Conservation (phyloP, 768 basidiomycete genomes). For the Strobilomyces dryophilus region DNA sequence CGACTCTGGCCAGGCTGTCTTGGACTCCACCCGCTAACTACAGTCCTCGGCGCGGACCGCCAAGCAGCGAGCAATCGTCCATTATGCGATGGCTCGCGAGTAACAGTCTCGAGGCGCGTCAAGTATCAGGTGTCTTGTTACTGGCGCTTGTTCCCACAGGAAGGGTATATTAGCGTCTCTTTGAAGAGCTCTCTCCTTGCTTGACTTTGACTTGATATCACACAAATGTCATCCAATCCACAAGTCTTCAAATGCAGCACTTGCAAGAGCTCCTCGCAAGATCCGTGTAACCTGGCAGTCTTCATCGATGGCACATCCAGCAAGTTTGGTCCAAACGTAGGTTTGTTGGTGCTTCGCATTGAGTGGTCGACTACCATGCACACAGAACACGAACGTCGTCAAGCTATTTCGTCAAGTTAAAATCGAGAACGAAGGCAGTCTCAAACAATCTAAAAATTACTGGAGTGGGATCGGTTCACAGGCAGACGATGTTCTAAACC, state of each 20-base stretch:
- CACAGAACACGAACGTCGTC: background rate
- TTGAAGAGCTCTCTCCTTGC: background rate
- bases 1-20: background rate
- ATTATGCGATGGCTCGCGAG: background rate
- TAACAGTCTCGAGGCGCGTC: no score
- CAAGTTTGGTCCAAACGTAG: background rate
- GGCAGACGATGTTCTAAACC: background rate
- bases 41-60: background rate
- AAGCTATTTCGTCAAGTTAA: background rate
- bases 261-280: no score
- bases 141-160: background rate
- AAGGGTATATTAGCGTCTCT: background rate
- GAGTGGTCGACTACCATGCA: background rate
- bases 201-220: background rate
- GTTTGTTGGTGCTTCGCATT: background rate
- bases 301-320: background rate
- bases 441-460: background rate
- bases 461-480: background rate
- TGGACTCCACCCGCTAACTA: background rate
- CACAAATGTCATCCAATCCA: background rate
- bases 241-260: background rate
- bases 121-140: background rate
- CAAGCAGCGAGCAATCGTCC: background rate
- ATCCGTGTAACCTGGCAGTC: background rate
- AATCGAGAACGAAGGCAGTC: background rate